These are phyloP conservation scores for Paracorniculantispora psalliotae DNA, from an alignment of 2,329 filamentous ascomycete species.

Conservation along the genomic window DNA sequence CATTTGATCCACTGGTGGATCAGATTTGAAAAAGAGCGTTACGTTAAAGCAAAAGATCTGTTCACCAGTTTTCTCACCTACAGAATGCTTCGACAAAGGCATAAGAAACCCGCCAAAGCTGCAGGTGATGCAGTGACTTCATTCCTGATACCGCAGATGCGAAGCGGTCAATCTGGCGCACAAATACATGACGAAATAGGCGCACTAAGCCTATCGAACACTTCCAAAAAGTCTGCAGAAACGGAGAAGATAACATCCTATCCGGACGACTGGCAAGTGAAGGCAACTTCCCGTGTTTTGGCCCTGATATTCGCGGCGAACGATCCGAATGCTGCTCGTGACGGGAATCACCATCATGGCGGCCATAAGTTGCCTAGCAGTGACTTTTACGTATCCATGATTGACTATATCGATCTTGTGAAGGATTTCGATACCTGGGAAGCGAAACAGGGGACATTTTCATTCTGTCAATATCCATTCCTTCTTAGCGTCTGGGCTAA, in stretches of 20 bases:
- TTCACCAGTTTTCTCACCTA: slow-evolving; percentile 76
- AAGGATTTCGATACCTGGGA: slow-evolving; percentile 89
- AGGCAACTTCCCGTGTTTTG: slow-evolving; percentile 73
- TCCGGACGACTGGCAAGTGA: slow-evolving; percentile 84
- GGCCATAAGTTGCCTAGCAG: slow-evolving; percentile 72
- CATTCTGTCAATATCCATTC: slow-evolving; percentile 90
- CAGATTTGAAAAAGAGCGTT: slow-evolving; percentile 60
- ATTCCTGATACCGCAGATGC: slow-evolving; percentile 69
- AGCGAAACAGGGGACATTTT: slow-evolving; percentile 65
- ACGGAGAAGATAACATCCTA: slow-evolving; percentile 58
- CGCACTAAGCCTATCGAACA: slow-evolving; percentile 42
- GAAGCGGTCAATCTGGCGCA: slow-evolving; percentile 59
- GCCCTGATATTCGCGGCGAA: slow-evolving; percentile 80
- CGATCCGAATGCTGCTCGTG: slow-evolving; percentile 42
- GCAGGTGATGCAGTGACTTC: slow-evolving; percentile 58
- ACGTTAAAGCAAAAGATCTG: slow-evolving; percentile 71
- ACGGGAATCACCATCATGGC: slow-evolving; percentile 25
- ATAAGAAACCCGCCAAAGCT: slow-evolving; percentile 56
- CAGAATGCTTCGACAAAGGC: slow-evolving; percentile 65
- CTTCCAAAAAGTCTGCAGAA: slow-evolving; percentile 51
- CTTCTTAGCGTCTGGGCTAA: slow-evolving; percentile 90
- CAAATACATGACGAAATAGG: slow-evolving; percentile 75
- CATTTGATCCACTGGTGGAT: slow-evolving; percentile 76
- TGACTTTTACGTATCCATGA: slow-evolving; percentile 80
- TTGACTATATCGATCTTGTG: slow-evolving; percentile 82